Percentiles rank a stretch among this genome's conserved stretches.
phyloP scores from a whole-genome alignment of 148 eudicot genomes.

The Gaultheria prostrata region DNA sequence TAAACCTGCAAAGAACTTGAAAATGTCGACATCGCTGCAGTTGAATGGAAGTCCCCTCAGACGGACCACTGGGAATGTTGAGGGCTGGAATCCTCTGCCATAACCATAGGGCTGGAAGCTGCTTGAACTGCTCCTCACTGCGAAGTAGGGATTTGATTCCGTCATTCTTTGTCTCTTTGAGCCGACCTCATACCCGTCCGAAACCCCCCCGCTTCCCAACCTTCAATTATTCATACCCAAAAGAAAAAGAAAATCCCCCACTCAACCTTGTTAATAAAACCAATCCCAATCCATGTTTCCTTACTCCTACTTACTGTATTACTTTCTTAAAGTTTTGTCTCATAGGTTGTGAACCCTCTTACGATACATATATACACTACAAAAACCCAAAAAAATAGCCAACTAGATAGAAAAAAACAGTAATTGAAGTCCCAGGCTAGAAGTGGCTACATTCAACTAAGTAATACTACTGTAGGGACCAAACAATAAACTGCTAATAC shows the following conservation, averaged over 20 bases:
- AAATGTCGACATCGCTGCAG: constrained; percentile 71
- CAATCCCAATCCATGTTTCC: constrained; percentile 73
- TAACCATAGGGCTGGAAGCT: constrained; percentile 45
- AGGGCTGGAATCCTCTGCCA: constrained; percentile 45
- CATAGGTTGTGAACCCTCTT: constrained; percentile 1
- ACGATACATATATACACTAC: neutral
- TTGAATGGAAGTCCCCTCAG: constrained; percentile 88
- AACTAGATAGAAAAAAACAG: neutral
- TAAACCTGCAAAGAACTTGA: constrained; percentile 76
- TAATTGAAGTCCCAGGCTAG: neutral
- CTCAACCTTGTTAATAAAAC: constrained; percentile 90
- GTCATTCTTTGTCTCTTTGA: constrained; percentile 98
- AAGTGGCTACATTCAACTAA: constrained; percentile 9
- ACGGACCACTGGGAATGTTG: constrained; percentile 72
- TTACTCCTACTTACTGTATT: constrained; percentile 19
- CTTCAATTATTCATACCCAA: constrained; percentile 70
- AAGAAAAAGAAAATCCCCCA: constrained; percentile 65
- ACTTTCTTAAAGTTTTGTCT: constrained; percentile 13
- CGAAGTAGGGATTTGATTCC: constrained; percentile 97
- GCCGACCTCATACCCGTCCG: constrained; percentile 96
- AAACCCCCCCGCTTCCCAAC: constrained; percentile 98
- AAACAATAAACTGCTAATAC: neutral
- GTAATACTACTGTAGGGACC: neutral
- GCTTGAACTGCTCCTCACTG: constrained; percentile 69
- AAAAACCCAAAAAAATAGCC: neutral